Percentiles rank a stretch among this genome's conserved stretches.
Conservation (phyloP, 441 rosid genomes). For the Erodium texanum region DNA sequence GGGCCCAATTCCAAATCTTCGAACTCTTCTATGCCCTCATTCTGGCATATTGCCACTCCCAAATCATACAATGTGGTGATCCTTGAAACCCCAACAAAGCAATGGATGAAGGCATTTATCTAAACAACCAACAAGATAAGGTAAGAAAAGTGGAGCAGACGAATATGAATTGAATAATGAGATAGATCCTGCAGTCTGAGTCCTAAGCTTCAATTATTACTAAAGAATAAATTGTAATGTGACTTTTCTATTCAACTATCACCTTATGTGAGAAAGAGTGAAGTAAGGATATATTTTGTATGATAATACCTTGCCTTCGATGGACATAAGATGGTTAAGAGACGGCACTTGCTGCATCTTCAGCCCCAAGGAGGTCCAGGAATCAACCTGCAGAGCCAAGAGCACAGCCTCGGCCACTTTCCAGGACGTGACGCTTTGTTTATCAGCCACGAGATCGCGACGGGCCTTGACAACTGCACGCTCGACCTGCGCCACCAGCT, state of each 20-base stretch:
- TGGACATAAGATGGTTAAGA: constrained; percentile 46
- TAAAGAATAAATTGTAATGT: neutral
- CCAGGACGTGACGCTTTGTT: constrained; percentile 59
- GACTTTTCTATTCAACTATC: neutral
- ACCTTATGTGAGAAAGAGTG: too few relatives aligned
- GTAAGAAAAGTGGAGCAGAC: neutral
- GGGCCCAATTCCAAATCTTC: constrained; percentile 82
- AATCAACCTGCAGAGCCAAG: constrained; percentile 39
- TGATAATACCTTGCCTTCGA: constrained; percentile 62
- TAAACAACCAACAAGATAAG: constrained; percentile 21
- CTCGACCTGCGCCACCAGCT: constrained; percentile 32
- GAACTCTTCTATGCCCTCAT: constrained; percentile 60
- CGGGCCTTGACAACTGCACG: constrained; percentile 44
- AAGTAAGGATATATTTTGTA: neutral
- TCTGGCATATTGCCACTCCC: constrained; percentile 68
- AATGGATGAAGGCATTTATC: constrained; percentile 88
- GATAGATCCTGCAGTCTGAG: neutral
- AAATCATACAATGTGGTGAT: constrained; percentile 76
- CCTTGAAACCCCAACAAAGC: constrained; percentile 70
- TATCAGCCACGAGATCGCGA: constrained; percentile 31
- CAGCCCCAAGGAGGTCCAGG: constrained; percentile 71
- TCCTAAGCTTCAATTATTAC: neutral
- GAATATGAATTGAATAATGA: neutral
- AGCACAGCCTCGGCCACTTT: constrained; percentile 48
- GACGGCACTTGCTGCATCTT: constrained; percentile 69